Evolutionary conservation across 192 early-diverging fungal species (phyloP), one percentile per base, ranked within the genome.

Genomic region (Entomortierella beljakovae): DNA sequence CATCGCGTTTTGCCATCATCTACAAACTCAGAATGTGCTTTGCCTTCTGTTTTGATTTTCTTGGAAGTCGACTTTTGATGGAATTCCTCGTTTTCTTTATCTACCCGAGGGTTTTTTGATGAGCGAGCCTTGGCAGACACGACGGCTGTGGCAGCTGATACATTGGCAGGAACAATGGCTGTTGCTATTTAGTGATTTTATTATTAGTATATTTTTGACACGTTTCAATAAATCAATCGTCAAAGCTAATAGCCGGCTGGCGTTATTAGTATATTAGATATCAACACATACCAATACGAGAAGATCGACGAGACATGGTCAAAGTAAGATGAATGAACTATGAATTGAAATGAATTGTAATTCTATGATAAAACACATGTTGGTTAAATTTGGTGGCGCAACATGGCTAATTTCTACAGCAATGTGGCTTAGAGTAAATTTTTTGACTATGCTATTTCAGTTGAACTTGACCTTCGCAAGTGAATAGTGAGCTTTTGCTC

Each of bases 1-100:
- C 75, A 79, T 2, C 75, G 75, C 11, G 37, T 20, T 49, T 59
- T 55, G 13, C 66, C 75, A 35, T 79, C 75, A 38, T 59, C 59
- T 0, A 62, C 31, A 31, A 32, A 22, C 9, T 61, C 59, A 18
- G 28, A 23, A 6, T 42, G 25, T 18, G 31, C 16, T 33, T 57
- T 38, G 5, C 62, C 28, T 2, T 29, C 48, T 7, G 32, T 34
- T 2, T 35, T 46, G n/a, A 34, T 52, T 35, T 68, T 69, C 28
- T 40, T 40, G 2, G n/a, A 25, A n/a, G 59, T 40, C n/a, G 37
- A 23, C 22, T 16, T 26, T 9, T 53, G 23, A 26, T 53, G 25
- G 6, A 26, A 29, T 53, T 25, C 3, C 23, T 2, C 28, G 28
- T 61, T 61, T 23, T 58, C 32, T 58, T 50, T 25, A 9, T 50